Evolutionary conservation across 495 filamentous ascomycete species (phyloP).

Genomic region (Penicillium pancosmium): DNA sequence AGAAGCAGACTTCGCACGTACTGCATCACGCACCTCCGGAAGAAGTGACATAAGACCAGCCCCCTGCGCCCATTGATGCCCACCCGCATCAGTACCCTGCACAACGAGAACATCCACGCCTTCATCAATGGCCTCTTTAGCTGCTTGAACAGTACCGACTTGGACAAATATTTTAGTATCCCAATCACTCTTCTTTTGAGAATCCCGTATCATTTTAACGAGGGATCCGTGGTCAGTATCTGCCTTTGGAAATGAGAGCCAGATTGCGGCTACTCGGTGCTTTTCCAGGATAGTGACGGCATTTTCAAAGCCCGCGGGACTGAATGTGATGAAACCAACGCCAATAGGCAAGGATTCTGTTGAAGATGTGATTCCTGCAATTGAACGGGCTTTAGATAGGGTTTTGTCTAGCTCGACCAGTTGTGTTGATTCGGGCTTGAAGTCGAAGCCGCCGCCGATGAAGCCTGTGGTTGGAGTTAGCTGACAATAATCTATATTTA

Average conservation of each 20-base stretch:
- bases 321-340: conserved; percentile 60
- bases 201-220: conserved; percentile 41
- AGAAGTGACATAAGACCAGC: conserved; percentile 59
- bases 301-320: conserved; percentile 28
- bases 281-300: conserved; percentile 46
- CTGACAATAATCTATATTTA: background rate
- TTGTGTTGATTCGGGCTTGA: conserved; percentile 65
- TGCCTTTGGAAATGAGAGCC: conserved; percentile 64
- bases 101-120: conserved; percentile 74
- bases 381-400: conserved; percentile 63
- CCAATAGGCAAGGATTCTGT: conserved; percentile 60
- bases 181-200: conserved; percentile 52
- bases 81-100: conserved; percentile 69
- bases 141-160: conserved; percentile 67
- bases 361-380: conserved; percentile 57
- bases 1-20: conserved; percentile 23
- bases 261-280: conserved; percentile 60
- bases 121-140: conserved; percentile 66
- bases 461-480: conserved; percentile 30
- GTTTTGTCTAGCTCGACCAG: conserved; percentile 71
- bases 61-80: conserved; percentile 67
- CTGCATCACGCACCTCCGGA: conserved; percentile 67
- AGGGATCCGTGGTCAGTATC: conserved; percentile 42
- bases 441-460: conserved; percentile 72
- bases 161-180: conserved; percentile 64